Base-by-base conservation (phyloP, 176 grass and related monocot species). In the Canna indica region DNA sequence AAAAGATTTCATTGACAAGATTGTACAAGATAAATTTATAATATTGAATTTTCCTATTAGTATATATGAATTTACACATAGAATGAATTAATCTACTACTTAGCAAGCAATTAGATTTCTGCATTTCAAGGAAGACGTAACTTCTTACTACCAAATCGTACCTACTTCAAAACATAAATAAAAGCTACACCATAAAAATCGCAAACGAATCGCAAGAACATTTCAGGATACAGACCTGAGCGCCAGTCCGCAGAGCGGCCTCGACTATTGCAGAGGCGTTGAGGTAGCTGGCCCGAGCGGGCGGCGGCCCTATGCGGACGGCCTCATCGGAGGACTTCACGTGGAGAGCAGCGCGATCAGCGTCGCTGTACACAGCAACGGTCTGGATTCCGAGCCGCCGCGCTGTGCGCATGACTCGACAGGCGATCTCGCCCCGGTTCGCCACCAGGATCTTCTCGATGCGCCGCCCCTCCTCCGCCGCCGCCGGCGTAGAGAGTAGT, bases 391-490 rank as follows among this genome's bases (percentile, higher is more conserved):
- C 93, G 8, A 91, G 83, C 10, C 88, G 70, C 5, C 78, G 72
- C 54, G 88, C 84, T 1, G 88, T 97, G 47, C 84, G 74, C 77
- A 91, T 91, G 11, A 97, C 82, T 54, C 88, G 81, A 63, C 88
- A 97, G 36, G 93, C 93, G 77, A 97, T 97, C 86, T 97, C 93
- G 16, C 93, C 86, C 52, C 88, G 63, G 81, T 97, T 97, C 17
- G 86, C 93, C 74, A 97, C 93, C 68, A 97, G 77, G 77, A 97
- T 75, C 86, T 91, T 92, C 64, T 91, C 88, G 66, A 91, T 85
- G 2, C 33, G 65, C 59, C 16, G 53, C 50, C 11, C 31, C 29
- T 28, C 68, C 69, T 11, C 68, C 27, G 11, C 26, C 57, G 14
- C 39, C 32, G 67, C 46, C 8, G 31, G 29, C 1, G 47, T 79